Percentiles rank a stretch among this genome's conserved stretches.
Evolutionary conservation across 768 basidiomycete species (phyloP).

Genomic region (Lentinula edodes): DNA sequence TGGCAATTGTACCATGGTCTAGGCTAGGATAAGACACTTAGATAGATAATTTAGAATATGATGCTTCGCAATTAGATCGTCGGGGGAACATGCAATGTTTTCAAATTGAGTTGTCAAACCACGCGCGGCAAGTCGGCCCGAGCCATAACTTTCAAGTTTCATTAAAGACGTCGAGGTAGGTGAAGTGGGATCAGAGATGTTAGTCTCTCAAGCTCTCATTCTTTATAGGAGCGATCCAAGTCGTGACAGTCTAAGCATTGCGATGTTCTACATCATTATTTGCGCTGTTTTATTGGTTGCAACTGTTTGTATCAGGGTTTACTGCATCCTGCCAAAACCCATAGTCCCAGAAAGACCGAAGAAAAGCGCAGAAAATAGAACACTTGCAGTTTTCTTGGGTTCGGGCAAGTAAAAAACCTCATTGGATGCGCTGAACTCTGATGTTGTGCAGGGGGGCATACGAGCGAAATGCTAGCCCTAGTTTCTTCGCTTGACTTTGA

Average conservation of each 20-base stretch:
- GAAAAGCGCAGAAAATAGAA: constrained; percentile 7
- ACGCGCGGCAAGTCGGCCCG: too few species aligned
- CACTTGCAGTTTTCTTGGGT: constrained; percentile 83
- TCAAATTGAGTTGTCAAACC: too few species aligned
- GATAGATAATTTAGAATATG: too few species aligned
- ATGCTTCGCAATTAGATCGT: too few species aligned
- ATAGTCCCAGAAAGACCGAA: background rate
- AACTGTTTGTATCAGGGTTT: background rate
- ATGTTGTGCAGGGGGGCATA: constrained; percentile 76
- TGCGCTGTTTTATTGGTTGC: background rate
- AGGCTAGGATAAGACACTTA: too few species aligned
- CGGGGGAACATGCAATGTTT: too few species aligned
- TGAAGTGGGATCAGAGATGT: too few species aligned
- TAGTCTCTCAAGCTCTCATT: background rate
- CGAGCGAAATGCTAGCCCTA: constrained; percentile 76
- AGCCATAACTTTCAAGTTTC: too few species aligned
- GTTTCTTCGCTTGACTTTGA: constrained; percentile 66
- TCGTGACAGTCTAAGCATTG: background rate
- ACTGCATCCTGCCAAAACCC: background rate
- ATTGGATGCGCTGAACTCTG: background rate
- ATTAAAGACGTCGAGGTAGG: too few species aligned
- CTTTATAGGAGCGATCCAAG: background rate
- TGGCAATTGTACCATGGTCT: too few species aligned
- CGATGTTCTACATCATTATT: background rate
- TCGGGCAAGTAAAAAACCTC: constrained; percentile 53